A percentile compares a stretch with the other conserved stretches of the same genome.
Evolutionary conservation across 352 stramenopile species (phyloP).

Genomic region (Aphanomyces cochlioides): DNA sequence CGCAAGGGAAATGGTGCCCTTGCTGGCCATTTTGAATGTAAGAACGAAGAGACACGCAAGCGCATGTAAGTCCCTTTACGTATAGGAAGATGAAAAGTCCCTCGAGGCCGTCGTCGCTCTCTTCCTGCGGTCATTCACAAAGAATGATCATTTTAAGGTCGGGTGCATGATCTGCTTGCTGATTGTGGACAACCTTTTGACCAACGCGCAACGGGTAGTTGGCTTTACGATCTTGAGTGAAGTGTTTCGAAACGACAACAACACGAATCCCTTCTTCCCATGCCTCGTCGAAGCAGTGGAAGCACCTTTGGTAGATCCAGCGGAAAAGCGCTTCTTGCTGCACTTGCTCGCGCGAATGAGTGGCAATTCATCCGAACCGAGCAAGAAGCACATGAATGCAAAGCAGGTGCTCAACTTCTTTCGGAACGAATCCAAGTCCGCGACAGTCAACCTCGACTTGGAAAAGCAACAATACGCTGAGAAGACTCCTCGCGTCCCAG

Average conservation of each 20-base stretch:
- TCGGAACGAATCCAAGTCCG: constrained; percentile 27
- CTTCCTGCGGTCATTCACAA: constrained; percentile 77
- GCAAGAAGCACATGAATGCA: constrained; percentile 29
- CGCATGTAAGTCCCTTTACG: background rate
- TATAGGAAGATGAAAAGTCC: constrained; percentile 81
- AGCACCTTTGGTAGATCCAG: constrained; percentile 51
- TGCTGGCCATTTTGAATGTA: constrained; percentile 82
- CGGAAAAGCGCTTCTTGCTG: constrained; percentile 76
- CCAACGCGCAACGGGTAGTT: constrained; percentile 80
- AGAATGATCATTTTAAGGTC: constrained; percentile 88
- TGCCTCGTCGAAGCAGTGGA: constrained; percentile 83
- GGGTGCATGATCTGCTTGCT: constrained; percentile 88
- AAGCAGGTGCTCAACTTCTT: constrained; percentile 27
- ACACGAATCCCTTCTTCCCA: constrained; percentile 84
- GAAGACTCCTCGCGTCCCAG: constrained; percentile 66
- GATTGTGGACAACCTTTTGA: constrained; percentile 88
- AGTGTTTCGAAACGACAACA: constrained; percentile 74
- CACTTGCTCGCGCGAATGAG: constrained; percentile 45
- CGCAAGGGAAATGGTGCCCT: constrained; percentile 70
- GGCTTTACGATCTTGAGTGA: constrained; percentile 83
- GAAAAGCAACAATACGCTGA: constrained; percentile 62
- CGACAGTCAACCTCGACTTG: constrained; percentile 26
- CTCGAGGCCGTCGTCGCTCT: constrained; percentile 64
- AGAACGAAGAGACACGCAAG: constrained; percentile 21
- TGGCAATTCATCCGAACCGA: constrained; percentile 14